These are phyloP conservation scores for Cerioporus squamosus DNA, from an alignment of 1,284 basidiomycete species.

Conservation along the genomic window DNA sequence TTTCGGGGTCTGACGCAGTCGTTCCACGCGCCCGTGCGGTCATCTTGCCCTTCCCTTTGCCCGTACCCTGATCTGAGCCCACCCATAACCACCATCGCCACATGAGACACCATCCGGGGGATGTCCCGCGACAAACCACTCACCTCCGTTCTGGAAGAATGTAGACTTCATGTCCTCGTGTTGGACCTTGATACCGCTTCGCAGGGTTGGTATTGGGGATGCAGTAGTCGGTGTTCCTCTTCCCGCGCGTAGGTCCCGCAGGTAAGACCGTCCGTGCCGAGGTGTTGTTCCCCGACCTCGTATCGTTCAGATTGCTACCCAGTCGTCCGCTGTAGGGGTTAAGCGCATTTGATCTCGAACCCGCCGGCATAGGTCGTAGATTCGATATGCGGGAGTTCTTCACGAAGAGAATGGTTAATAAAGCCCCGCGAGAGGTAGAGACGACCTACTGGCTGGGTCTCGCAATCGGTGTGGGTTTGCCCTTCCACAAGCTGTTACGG, in stretches of 20 bases:
- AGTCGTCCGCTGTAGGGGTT: not conserved
- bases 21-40: not conserved
- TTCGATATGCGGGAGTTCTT: not conserved
- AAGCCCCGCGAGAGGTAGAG: not conserved
- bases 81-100: not conserved
- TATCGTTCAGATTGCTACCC: too few relatives aligned
- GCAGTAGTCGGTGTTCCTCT: not conserved
- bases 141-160: conserved; percentile 11
- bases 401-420: too few relatives aligned
- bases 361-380: not conserved
- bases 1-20: not conserved
- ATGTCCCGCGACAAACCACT: conserved; percentile 4
- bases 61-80: not conserved
- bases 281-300: not conserved
- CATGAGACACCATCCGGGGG: not conserved
- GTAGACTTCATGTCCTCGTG: not conserved
- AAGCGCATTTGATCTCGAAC: not conserved
- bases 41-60: conserved; percentile 4
- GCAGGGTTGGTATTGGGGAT: not conserved
- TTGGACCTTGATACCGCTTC: conserved; percentile 16
- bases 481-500: not conserved
- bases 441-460: not conserved
- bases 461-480: not conserved
- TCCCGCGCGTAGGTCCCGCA: not conserved
- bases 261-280: conserved; percentile 2